Evolutionary conservation across 805 yeast species (phyloP).

Genomic region (Cyberlindnera maritima): DNA sequence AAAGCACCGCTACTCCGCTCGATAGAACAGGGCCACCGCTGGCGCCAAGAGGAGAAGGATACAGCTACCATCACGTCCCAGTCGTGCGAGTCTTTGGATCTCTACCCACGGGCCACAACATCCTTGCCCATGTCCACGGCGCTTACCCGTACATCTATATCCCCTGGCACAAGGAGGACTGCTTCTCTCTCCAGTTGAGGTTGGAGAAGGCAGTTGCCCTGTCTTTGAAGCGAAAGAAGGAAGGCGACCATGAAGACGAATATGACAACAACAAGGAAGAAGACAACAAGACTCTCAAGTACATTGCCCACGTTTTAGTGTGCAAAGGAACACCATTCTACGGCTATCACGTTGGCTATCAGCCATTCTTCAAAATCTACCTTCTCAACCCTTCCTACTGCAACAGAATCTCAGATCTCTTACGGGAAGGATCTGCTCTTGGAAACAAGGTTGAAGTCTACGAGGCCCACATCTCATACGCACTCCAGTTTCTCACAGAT

Average conservation of each 20-base stretch:
- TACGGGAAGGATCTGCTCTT: constrained; percentile 41
- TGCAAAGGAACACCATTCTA: constrained; percentile 81
- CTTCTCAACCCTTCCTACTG: constrained; percentile 60
- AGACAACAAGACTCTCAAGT: constrained; percentile 31
- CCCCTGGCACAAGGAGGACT: constrained; percentile 49
- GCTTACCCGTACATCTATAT: constrained; percentile 78
- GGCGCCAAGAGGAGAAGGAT: constrained; percentile 20
- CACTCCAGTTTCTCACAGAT: constrained; percentile 77
- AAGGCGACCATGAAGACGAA: not conserved
- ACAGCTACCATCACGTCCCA: constrained; percentile 55
- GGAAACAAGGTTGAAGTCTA: constrained; percentile 46
- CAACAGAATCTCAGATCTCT: constrained; percentile 50
- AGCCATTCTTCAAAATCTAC: constrained; percentile 65
- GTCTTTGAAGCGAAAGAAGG: constrained; percentile 34
- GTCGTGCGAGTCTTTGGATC: constrained; percentile 76
- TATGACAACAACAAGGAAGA: constrained; percentile 3
- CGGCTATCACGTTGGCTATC: constrained; percentile 71
- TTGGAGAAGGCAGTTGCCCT: constrained; percentile 43
- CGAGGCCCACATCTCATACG: constrained; percentile 80
- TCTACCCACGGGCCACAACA: constrained; percentile 55
- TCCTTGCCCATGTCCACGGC: constrained; percentile 76
- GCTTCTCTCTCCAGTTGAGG: constrained; percentile 38
- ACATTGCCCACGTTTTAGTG: constrained; percentile 56
- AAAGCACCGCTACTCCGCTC: constrained; percentile 47
- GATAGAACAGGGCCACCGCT: constrained; percentile 40